phyloP scores from a whole-genome alignment of 2,329 filamentous ascomycete genomes.

The Sclerotiophoma versabilis region DNA sequence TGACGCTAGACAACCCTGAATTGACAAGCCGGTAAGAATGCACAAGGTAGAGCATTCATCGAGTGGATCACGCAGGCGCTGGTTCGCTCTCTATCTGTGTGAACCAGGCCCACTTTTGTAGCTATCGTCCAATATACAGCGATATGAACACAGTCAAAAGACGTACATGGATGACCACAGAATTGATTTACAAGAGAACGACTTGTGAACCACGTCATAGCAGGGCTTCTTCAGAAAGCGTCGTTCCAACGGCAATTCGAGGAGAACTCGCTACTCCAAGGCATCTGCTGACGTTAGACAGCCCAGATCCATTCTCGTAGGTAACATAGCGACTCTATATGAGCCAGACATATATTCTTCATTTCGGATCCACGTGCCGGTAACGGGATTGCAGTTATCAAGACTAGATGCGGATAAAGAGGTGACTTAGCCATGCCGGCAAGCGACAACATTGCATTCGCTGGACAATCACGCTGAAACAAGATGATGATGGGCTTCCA shows the following conservation, averaged over 20 bases:
- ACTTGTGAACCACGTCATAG: too few species aligned
- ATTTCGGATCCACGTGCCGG: conserved; percentile 10
- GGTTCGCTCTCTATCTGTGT: too few species aligned
- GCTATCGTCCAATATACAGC: too few species aligned
- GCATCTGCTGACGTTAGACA: neutral
- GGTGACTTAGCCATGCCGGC: neutral
- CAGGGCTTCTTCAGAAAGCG: neutral
- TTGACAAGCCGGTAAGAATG: too few species aligned
- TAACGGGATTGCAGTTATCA: neutral
- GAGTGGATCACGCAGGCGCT: too few species aligned
- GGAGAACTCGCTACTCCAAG: neutral
- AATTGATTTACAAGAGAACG: too few species aligned
- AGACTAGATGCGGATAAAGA: conserved; percentile 15
- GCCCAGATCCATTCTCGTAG: neutral
- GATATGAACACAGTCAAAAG: too few species aligned
- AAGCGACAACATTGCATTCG: conserved; percentile 9
- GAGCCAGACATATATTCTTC: neutral
- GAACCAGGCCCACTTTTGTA: too few species aligned
- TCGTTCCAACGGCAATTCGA: neutral
- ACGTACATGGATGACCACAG: too few species aligned
- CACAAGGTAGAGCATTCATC: too few species aligned
- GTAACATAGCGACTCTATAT: neutral
- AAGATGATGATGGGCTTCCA: neutral
- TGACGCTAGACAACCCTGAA: neutral
- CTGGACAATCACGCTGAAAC: conserved; percentile 2